phyloP scores from a whole-genome alignment of 2,329 filamentous ascomycete species.

The Alternaria triticimaculans region DNA sequence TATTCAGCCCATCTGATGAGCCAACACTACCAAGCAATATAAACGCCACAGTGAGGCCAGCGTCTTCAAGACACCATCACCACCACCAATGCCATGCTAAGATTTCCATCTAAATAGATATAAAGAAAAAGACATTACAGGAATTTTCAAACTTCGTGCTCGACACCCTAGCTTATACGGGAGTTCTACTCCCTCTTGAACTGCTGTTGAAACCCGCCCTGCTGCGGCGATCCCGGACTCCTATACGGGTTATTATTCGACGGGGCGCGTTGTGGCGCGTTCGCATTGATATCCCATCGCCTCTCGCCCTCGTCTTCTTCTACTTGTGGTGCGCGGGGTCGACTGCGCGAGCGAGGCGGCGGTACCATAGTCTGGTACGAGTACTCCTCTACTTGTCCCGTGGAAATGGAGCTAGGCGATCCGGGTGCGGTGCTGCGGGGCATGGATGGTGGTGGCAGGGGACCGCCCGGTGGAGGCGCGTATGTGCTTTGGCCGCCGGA shows the following conservation, averaged over 20 bases:
- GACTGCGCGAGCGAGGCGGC: slow-evolving; percentile 33
- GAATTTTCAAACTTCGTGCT: neutral
- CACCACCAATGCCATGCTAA: neutral
- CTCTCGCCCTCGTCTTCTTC: slow-evolving; percentile 28
- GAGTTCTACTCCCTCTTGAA: slow-evolving; percentile 18
- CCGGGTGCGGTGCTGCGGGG: slow-evolving; percentile 32
- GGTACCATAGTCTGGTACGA: slow-evolving; percentile 43
- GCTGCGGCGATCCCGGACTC: slow-evolving; percentile 4
- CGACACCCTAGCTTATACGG: neutral
- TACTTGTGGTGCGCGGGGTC: slow-evolving; percentile 20
- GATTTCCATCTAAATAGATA: neutral
- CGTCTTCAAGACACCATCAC: neutral
- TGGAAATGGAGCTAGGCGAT: slow-evolving; percentile 42
- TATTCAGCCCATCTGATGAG: neutral
- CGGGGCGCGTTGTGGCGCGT: neutral
- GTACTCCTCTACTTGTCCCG: slow-evolving; percentile 42
- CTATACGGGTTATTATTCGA: slow-evolving; percentile 26
- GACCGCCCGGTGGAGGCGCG: slow-evolving; percentile 25
- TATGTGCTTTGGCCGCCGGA: slow-evolving; percentile 29
- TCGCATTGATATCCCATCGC: slow-evolving; percentile 15
- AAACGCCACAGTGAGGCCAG: neutral
- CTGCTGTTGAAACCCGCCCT: neutral
- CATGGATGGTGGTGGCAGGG: slow-evolving; percentile 16
- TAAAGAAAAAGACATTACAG: neutral
- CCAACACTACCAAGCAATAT: neutral